Percentiles rank a stretch among this genome's conserved stretches.
phyloP scores from a whole-genome alignment of 768 basidiomycete genomes.

The Crassisporium funariophilum region DNA sequence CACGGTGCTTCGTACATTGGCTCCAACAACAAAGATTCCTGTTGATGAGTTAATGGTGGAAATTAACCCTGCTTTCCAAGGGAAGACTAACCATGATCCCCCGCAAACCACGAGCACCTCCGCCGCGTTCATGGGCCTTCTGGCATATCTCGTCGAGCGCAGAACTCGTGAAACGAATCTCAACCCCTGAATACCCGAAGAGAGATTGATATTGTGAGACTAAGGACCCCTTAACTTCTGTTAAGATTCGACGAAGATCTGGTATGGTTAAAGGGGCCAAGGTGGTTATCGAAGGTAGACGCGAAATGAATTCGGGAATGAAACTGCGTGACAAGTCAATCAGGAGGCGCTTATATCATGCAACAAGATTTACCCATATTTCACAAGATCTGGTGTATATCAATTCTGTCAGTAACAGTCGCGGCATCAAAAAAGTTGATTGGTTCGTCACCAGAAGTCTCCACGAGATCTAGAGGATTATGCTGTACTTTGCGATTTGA shows the following conservation, averaged over 20 bases:
- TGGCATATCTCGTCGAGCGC: constrained; percentile 83
- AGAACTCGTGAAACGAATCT: constrained; percentile 81
- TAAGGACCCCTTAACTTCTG: constrained; percentile 89
- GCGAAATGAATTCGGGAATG: constrained; percentile 94
- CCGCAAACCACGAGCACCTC: constrained; percentile 87
- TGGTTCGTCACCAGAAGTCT: constrained; percentile 67
- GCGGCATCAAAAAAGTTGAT: not conserved
- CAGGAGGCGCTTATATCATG: not conserved
- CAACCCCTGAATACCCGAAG: constrained; percentile 82
- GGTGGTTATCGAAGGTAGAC: constrained; percentile 89
- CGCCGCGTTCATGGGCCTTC: constrained; percentile 78
- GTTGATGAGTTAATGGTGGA: constrained; percentile 4
- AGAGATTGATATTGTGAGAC: constrained; percentile 87
- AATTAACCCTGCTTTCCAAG: not conserved
- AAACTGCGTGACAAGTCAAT: constrained; percentile 48
- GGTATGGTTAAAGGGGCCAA: constrained; percentile 75
- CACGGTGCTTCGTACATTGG: constrained; percentile 93
- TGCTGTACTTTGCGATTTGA: constrained; percentile 60
- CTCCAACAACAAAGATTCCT: constrained; percentile 84
- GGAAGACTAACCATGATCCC: constrained; percentile 73
- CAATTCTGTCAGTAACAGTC: not conserved
- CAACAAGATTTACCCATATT: constrained; percentile 65
- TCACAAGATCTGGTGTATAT: constrained; percentile 62
- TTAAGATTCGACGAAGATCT: constrained; percentile 88
- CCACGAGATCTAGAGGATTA: constrained; percentile 67